Conservation (phyloP, 169 alveolate genomes). For the Cryptosporidium viatorum region DNA sequence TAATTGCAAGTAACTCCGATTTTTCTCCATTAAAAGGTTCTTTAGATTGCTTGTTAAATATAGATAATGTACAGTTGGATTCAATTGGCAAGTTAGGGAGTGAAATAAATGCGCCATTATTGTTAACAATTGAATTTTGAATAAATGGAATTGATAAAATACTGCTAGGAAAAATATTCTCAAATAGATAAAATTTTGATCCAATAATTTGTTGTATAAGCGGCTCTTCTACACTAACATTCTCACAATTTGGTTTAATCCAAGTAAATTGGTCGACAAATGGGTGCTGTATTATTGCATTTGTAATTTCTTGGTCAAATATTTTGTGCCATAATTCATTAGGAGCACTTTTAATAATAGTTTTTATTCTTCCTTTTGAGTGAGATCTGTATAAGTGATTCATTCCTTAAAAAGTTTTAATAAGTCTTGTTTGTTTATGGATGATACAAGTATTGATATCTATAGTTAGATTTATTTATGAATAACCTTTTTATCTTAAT, state of each 20-base stretch:
- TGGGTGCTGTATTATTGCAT: slow-evolving; percentile 15
- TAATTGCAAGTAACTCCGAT: slow-evolving; percentile 19
- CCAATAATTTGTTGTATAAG: not conserved
- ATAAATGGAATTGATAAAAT: slow-evolving; percentile 51
- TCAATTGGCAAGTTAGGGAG: not conserved
- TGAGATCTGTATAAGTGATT: slow-evolving; percentile 20
- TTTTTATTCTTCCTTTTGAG: slow-evolving; percentile 32
- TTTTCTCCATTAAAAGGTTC: not conserved
- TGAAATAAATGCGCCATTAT: slow-evolving; percentile 45
- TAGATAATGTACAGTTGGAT: slow-evolving; percentile 29
- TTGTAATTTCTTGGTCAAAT: slow-evolving; percentile 46
- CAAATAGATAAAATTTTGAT: slow-evolving; percentile 32
- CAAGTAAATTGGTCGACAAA: slow-evolving; percentile 40
- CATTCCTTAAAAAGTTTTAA: not conserved
- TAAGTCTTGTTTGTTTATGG: not conserved
- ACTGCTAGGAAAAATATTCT: slow-evolving; percentile 51
- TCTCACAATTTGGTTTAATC: slow-evolving; percentile 37
- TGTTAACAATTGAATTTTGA: slow-evolving; percentile 19
- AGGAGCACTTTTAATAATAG: slow-evolving; percentile 8
- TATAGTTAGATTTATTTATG: not conserved
- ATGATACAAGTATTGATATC: not conserved
- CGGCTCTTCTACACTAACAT: not conserved
- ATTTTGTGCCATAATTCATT: slow-evolving; percentile 7
- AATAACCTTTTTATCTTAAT: not conserved
- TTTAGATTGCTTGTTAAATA: slow-evolving; percentile 27